Percentiles rank a stretch among this genome's conserved stretches.
Evolutionary conservation across 2,329 filamentous ascomycete species (phyloP).

Genomic region (Plenodomus lindquistii): DNA sequence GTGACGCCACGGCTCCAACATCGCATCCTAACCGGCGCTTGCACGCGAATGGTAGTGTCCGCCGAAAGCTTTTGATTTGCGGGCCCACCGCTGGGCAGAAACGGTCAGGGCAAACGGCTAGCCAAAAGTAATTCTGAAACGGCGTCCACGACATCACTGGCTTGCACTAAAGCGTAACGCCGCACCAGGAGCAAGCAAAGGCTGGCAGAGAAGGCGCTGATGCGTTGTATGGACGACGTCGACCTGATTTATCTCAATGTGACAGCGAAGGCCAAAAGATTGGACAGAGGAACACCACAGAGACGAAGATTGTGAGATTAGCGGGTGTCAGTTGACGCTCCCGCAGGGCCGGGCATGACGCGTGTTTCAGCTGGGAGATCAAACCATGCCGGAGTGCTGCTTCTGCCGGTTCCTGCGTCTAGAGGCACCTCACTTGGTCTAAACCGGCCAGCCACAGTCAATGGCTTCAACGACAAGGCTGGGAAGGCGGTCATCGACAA

Average conservation of each 20-base stretch:
- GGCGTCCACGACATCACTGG: slow-evolving; percentile 34
- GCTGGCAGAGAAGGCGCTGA: slow-evolving; percentile 9
- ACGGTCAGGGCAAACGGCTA: slow-evolving; percentile 30
- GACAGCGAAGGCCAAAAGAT: slow-evolving; percentile 7
- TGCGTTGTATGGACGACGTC: slow-evolving; percentile 12
- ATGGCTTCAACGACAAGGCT: slow-evolving; percentile 23
- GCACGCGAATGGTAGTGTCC: slow-evolving; percentile 24
- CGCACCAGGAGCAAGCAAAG: slow-evolving; percentile 13
- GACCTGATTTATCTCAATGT: background rate
- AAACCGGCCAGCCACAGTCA: slow-evolving; percentile 28
- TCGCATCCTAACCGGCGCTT: slow-evolving; percentile 36
- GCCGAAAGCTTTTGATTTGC: slow-evolving; percentile 30
- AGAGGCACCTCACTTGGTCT: slow-evolving; percentile 25
- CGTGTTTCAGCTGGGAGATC: slow-evolving; percentile 45
- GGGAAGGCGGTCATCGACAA: slow-evolving; percentile 14
- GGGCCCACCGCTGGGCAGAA: slow-evolving; percentile 26
- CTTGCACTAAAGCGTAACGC: slow-evolving; percentile 37
- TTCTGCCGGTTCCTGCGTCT: slow-evolving; percentile 45
- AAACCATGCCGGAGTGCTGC: slow-evolving; percentile 40
- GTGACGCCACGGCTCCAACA: slow-evolving; percentile 23
- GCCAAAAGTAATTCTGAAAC: slow-evolving; percentile 43
- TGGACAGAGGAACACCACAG: slow-evolving; percentile 8
- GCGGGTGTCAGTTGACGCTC: slow-evolving; percentile 20
- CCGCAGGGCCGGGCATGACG: slow-evolving; percentile 19
- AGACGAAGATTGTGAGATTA: slow-evolving; percentile 8